Percentiles rank a stretch among this genome's conserved stretches.
Evolutionary conservation across 148 eudicot genomes (phyloP).

Genomic region (Heliosperma pusillum): DNA sequence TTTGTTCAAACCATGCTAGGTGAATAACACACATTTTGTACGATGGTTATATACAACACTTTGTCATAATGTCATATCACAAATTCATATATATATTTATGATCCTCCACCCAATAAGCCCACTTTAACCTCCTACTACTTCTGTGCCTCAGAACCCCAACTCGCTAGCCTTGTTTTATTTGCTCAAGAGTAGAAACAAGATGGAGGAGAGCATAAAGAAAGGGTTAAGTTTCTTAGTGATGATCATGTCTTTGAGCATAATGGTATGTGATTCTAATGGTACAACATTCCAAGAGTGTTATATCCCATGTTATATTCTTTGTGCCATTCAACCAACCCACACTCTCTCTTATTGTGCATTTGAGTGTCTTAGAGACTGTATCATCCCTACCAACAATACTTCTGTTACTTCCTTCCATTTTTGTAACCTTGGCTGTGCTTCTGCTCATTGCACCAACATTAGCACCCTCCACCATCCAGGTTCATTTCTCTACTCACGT

Average conservation of each 20-base stretch:
- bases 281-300: slow-evolving; percentile 43
- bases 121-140: not conserved
- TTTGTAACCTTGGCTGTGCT: slow-evolving; percentile 48
- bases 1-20: too few species aligned
- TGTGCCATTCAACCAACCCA: slow-evolving; percentile 47
- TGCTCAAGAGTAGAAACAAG: not conserved
- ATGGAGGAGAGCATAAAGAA: not conserved
- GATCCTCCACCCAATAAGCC: too few species aligned
- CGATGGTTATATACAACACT: too few species aligned
- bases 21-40: too few species aligned
- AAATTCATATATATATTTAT: too few species aligned
- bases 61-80: too few species aligned
- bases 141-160: slow-evolving; percentile 2
- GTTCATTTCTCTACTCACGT: slow-evolving; percentile 5
- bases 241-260: not conserved
- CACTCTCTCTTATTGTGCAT: slow-evolving; percentile 42
- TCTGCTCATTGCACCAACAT: slow-evolving; percentile 40
- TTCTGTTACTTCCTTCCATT: slow-evolving; percentile 28
- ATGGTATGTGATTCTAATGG: slow-evolving; percentile 16
- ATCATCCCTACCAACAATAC: slow-evolving; percentile 32
- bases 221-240: not conserved
- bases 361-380: slow-evolving; percentile 42
- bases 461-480: slow-evolving; percentile 32
- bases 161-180: not conserved
- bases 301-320: slow-evolving; percentile 36